Conservation (phyloP, 2,329 filamentous ascomycete species). For the Phyllosticta citribraziliensis region DNA sequence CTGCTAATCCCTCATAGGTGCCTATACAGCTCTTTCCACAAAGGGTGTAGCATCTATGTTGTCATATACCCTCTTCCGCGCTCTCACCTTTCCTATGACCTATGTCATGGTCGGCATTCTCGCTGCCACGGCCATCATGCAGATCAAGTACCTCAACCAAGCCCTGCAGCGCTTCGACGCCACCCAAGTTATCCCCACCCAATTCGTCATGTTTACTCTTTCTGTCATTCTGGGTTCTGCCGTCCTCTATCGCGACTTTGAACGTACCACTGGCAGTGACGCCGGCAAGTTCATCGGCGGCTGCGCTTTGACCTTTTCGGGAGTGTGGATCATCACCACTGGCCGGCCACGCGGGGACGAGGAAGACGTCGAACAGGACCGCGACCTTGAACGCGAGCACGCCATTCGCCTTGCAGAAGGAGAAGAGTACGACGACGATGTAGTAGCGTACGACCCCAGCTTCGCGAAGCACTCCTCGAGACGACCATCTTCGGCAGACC, state of each 20-base stretch:
- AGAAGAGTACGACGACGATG: slow-evolving; percentile 6
- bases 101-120: slow-evolving; percentile 77
- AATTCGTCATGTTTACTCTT: slow-evolving; percentile 93
- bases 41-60: slow-evolving; percentile 94
- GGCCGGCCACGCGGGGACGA: slow-evolving; percentile 54
- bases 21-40: slow-evolving; percentile 92
- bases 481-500: not conserved
- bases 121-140: slow-evolving; percentile 79
- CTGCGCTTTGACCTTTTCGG: slow-evolving; percentile 85
- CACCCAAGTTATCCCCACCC: slow-evolving; percentile 93
- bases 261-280: slow-evolving; percentile 63
- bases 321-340: slow-evolving; percentile 94
- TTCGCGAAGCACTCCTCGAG: not conserved
- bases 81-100: slow-evolving; percentile 83
- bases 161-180: slow-evolving; percentile 89
- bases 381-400: not conserved
- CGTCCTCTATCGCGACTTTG: slow-evolving; percentile 88
- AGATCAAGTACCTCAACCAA: slow-evolving; percentile 92
- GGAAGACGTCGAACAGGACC: slow-evolving; percentile 17
- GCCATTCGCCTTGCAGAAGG: not conserved
- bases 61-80: slow-evolving; percentile 79
- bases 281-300: slow-evolving; percentile 81
- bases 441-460: not conserved
- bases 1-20: slow-evolving; percentile 47
- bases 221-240: slow-evolving; percentile 93